Evolutionary conservation across 2,329 filamentous ascomycete genomes (phyloP).

Genomic region (Colletotrichum sp.): DNA sequence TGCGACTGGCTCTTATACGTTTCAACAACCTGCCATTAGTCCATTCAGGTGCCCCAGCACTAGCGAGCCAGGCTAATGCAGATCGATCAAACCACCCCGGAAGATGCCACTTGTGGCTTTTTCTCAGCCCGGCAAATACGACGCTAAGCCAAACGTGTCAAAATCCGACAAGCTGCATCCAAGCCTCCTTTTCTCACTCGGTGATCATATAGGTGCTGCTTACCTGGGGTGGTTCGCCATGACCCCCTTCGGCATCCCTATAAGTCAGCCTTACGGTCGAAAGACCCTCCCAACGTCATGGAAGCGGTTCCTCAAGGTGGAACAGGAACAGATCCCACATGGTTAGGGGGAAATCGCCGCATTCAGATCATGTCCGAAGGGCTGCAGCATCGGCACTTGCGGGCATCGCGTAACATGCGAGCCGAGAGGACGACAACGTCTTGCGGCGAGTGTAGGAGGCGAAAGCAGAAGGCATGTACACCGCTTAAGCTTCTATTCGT

Average conservation of each 20-base stretch:
- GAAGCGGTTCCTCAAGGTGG: not conserved
- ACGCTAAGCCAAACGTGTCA: conserved; percentile 15
- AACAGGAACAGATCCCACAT: conserved; percentile 1
- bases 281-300: not conserved
- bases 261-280: conserved; percentile 13
- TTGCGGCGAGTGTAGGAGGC: conserved; percentile 55
- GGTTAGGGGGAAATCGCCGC: not conserved
- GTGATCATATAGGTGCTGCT: not conserved
- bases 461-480: conserved; percentile 54
- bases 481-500: not conserved
- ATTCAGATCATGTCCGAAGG: conserved; percentile 37
- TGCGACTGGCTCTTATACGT: not conserved
- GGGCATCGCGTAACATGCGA: conserved; percentile 24
- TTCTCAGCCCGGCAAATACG: not conserved
- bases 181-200: conserved; percentile 3
- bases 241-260: not conserved
- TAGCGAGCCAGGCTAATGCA: conserved; percentile 14
- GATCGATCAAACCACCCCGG: conserved; percentile 7
- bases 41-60: not conserved
- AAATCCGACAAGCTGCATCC: conserved; percentile 10
- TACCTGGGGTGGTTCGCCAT: not conserved
- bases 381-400: conserved; percentile 35
- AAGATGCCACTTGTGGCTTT: conserved; percentile 16
- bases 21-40: not conserved
- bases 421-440: conserved; percentile 45